Percentiles rank a stretch among this genome's conserved stretches.
Conservation (phyloP, 2,329 filamentous ascomycete species). For the Sporothrix luriei region DNA sequence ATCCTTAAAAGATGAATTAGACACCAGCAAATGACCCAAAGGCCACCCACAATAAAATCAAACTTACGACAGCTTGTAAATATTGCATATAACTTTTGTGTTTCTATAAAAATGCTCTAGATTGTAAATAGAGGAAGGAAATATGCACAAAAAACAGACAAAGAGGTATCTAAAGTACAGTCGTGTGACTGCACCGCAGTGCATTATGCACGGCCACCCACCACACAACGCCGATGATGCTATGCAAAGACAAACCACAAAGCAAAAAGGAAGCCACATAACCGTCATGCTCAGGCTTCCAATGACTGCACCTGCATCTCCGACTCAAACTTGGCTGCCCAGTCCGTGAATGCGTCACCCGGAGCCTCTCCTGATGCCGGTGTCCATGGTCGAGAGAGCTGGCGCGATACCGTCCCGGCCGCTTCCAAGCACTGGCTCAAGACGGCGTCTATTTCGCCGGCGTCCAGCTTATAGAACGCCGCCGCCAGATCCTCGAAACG, state of each 20-base stretch:
- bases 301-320: slow-evolving; percentile 30
- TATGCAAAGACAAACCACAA: not conserved
- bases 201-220: not conserved
- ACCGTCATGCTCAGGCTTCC: not conserved
- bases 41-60: no score
- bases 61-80: not conserved
- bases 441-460: slow-evolving; percentile 57
- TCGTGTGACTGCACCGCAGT: not conserved
- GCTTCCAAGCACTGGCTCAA: slow-evolving; percentile 64
- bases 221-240: slow-evolving; percentile 3
- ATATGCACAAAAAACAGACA: not conserved
- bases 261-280: not conserved
- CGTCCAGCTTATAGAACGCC: slow-evolving; percentile 71
- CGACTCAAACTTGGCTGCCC: slow-evolving; percentile 63
- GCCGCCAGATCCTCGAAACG: slow-evolving; percentile 70
- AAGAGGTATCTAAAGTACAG: slow-evolving; percentile 10
- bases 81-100: not conserved
- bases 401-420: slow-evolving; percentile 58
- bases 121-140: not conserved
- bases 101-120: not conserved
- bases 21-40: no score
- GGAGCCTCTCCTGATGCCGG: slow-evolving; percentile 44
- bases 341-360: slow-evolving; percentile 75
- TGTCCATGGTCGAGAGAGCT: slow-evolving; percentile 63
- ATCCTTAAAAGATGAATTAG: no score